These are phyloP conservation scores for Diaporthe longicolla DNA, from an alignment of 2,329 filamentous ascomycete species.

Conservation along the genomic window DNA sequence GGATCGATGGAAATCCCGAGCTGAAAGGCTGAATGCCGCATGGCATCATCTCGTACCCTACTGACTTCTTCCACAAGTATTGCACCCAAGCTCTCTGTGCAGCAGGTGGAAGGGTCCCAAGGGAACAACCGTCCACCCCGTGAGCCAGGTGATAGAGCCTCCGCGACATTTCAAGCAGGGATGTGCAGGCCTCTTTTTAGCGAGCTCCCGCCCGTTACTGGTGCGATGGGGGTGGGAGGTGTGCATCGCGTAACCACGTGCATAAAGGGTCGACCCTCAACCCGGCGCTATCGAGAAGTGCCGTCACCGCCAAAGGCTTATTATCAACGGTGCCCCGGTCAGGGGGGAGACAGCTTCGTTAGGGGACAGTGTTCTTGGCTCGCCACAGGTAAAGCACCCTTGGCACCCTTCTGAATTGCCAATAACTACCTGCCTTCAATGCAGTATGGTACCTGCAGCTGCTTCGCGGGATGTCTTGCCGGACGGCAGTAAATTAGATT, in stretches of 20 bases:
- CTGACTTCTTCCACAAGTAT: neutral
- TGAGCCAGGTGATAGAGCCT: slow-evolving; percentile 11
- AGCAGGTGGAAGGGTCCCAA: neutral
- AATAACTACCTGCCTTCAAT: neutral
- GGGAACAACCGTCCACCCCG: neutral
- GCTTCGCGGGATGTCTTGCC: slow-evolving; percentile 9
- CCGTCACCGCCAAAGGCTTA: slow-evolving; percentile 5
- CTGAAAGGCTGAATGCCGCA: neutral
- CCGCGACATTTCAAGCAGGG: slow-evolving; percentile 12
- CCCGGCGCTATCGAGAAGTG: neutral
- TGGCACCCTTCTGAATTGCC: neutral
- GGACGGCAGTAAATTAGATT: slow-evolving; percentile 17
- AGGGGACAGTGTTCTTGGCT: slow-evolving; percentile 5
- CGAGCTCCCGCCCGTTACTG: neutral
- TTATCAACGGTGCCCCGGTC: neutral
- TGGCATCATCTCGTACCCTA: neutral
- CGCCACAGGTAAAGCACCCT: slow-evolving; percentile 3
- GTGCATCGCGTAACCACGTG: neutral
- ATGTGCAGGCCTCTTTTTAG: neutral
- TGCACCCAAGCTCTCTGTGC: neutral
- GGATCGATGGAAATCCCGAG: slow-evolving; percentile 56
- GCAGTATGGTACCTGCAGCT: slow-evolving; percentile 12
- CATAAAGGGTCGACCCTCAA: neutral
- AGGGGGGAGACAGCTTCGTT: neutral
- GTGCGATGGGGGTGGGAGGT: neutral